Base-by-base conservation (phyloP, 768 basidiomycete species). In the Amanita rubescens region DNA sequence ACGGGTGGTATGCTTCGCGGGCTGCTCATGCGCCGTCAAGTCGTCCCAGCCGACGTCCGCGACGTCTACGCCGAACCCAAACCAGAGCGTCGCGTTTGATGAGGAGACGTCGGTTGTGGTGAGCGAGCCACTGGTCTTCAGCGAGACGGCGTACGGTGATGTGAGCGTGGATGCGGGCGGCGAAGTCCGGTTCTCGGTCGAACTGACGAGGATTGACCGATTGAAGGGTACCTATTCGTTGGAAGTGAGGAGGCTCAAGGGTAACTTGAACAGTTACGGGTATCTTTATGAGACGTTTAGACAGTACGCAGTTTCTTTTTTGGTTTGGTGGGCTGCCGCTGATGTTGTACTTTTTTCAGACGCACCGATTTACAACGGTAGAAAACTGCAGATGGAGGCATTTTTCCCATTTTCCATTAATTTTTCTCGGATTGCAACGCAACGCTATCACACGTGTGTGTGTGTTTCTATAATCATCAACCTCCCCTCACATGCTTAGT, bases 151-250 rank as follows among this genome's bases (percentile, higher is more conserved):
- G 19, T 97, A 95, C 62, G 94, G 94, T 12, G 90, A 90, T 53
- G 60, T 72, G n/a, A 65, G 75, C 3, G 80, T 88, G 60, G 96
- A 98, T 63, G 81, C 82, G 17, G 93, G 93, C 27, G 95, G 95
- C 61, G 96, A 98, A 81, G 92, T 99, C 60, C 83, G 90, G 60
- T 98, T 98, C 75, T 90, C 84, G 11, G 87, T 97, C 57, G 96
- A 99, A 73, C 70, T 99, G 57, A 97, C 95, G 44, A 75, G 89
- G 61, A 75, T 99, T 62, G 87, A 91, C 67, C 82, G 92, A 57
- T 76, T 98, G 62, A 90, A 85, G 59, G 90, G 91, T 64, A 90
- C 94, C 42, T 94, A 87, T 68, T 87, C 87, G 69, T 75, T 98
- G 61, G 94, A 97, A 70, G 86, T 97, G 65, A 82, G 94, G 62